phyloP scores from a whole-genome alignment of 2,329 filamentous ascomycete genomes.

The Cercospora sp. region DNA sequence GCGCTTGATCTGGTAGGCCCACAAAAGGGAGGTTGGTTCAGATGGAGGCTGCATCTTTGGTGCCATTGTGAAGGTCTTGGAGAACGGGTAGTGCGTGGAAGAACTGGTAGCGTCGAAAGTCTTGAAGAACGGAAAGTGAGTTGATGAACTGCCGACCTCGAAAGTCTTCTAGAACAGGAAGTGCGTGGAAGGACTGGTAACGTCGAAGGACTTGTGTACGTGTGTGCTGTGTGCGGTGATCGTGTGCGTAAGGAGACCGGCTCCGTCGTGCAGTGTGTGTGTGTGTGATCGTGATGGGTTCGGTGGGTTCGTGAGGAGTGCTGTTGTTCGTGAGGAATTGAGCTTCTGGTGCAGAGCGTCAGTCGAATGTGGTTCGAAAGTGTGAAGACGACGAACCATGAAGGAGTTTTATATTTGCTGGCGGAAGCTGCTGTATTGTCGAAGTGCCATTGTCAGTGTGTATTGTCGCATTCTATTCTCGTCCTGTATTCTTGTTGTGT shows the following conservation, averaged over 20 bases:
- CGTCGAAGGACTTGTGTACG: neutral
- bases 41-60: constrained; percentile 21
- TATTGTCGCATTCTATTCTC: constrained; percentile 2
- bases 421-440: neutral
- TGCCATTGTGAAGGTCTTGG: constrained; percentile 11
- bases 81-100: neutral
- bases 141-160: neutral
- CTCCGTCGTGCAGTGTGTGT: neutral
- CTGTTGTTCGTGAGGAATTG: neutral
- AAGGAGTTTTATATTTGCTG: neutral
- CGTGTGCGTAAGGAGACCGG: neutral
- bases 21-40: constrained; percentile 39
- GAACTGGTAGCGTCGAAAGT: neutral
- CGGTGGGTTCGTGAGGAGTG: neutral
- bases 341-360: neutral
- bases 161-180: neutral
- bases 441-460: neutral
- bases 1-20: constrained; percentile 44
- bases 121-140: neutral
- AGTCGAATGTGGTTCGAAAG: neutral
- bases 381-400: neutral
- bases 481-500: neutral
- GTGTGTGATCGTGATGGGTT: neutral
- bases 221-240: neutral
- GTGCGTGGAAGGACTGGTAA: neutral